Evolutionary conservation across 129 eudicot species (phyloP).

Genomic region (Ambrosia trifida): DNA sequence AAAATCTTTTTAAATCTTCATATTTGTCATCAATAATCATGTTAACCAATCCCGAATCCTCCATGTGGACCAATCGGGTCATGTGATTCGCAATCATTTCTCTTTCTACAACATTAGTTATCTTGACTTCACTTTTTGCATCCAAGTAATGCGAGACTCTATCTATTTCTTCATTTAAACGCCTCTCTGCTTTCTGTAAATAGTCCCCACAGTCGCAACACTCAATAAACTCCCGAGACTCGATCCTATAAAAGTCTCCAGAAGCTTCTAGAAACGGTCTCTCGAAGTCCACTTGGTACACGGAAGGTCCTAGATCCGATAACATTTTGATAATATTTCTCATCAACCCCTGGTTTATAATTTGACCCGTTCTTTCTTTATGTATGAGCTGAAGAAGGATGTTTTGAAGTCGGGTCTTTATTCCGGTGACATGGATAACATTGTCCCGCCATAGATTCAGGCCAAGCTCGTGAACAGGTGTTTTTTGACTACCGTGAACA

Average conservation of each 20-base stretch:
- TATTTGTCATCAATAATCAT: too few relatives aligned
- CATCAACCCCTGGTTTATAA: neutral
- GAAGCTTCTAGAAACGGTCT: slow-evolving; percentile 2
- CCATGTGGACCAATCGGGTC: too few relatives aligned
- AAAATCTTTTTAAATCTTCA: too few relatives aligned
- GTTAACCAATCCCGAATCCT: too few relatives aligned
- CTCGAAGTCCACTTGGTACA: neutral
- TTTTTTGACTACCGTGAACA: neutral
- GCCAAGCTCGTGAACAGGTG: neutral
- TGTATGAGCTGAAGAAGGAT: neutral
- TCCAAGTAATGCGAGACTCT: too few relatives aligned
- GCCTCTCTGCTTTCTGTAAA: too few relatives aligned
- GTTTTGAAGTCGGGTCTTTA: neutral
- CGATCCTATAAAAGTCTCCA: neutral
- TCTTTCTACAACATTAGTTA: too few relatives aligned
- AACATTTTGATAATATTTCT: slow-evolving; percentile 1
- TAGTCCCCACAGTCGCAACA: too few relatives aligned
- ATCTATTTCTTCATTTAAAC: too few relatives aligned
- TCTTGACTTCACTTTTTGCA: too few relatives aligned
- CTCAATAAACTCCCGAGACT: too few relatives aligned
- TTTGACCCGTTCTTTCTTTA: neutral
- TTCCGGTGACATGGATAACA: neutral
- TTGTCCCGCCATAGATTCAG: slow-evolving; percentile 2
- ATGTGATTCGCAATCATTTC: too few relatives aligned
- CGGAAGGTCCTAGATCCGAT: neutral